phyloP scores from a whole-genome alignment of 352 stramenopile species.

The Phytophthora palmivora region DNA sequence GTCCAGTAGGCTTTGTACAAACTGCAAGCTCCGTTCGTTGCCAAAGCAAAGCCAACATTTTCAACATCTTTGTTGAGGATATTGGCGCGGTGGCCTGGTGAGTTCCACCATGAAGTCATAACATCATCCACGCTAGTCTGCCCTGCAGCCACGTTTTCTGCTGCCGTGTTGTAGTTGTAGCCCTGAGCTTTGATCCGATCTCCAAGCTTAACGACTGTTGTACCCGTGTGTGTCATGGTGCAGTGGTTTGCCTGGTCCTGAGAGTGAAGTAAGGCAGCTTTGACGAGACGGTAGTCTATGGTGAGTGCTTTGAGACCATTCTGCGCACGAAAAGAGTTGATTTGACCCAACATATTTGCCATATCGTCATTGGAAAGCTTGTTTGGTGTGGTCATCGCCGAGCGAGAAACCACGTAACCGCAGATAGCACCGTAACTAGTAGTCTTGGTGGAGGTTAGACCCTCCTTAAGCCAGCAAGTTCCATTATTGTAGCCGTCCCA shows the following conservation, averaged over 20 bases:
- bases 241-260: slow-evolving; percentile 46
- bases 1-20: slow-evolving; percentile 53
- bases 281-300: slow-evolving; percentile 33
- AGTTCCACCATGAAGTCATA: slow-evolving; percentile 63
- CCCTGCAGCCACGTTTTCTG: slow-evolving; percentile 55
- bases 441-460: slow-evolving; percentile 4
- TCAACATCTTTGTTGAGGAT: slow-evolving; percentile 41
- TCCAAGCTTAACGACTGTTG: slow-evolving; percentile 31
- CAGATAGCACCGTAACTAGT: slow-evolving; percentile 28
- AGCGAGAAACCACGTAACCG: slow-evolving; percentile 37
- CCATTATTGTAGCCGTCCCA: slow-evolving; percentile 43
- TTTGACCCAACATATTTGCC: slow-evolving; percentile 40
- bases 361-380: slow-evolving; percentile 25
- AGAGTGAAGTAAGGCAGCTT: slow-evolving; percentile 25
- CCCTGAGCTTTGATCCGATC: slow-evolving; percentile 44
- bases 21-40: slow-evolving; percentile 33
- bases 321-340: slow-evolving; percentile 50
- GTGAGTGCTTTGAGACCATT: slow-evolving; percentile 36
- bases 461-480: slow-evolving; percentile 42
- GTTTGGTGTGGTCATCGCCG: slow-evolving; percentile 12
- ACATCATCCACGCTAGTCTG: slow-evolving; percentile 44
- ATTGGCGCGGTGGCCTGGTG: slow-evolving; percentile 48
- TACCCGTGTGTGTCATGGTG: slow-evolving; percentile 52
- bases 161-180: slow-evolving; percentile 51
- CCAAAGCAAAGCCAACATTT: slow-evolving; percentile 30